phyloP scores from a whole-genome alignment of 2,329 filamentous ascomycete species.

The Fusarium penzigii region DNA sequence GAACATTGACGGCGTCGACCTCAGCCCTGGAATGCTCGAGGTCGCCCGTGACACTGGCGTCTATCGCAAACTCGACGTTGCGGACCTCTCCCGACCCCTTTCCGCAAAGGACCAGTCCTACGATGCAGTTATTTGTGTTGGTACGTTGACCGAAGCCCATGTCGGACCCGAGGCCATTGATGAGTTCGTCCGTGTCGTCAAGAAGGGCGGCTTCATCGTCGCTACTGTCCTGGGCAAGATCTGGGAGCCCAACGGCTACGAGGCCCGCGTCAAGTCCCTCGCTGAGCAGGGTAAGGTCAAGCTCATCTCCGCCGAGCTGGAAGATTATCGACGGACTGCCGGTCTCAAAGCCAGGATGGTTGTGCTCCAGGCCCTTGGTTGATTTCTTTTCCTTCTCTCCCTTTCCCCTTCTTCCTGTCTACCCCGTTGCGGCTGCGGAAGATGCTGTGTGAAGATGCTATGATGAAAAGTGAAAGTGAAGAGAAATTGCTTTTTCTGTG shows the following conservation, averaged over 20 bases:
- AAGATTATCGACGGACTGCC: constrained; percentile 35
- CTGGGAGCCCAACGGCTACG: constrained; percentile 50
- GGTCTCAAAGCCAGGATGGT: constrained; percentile 34
- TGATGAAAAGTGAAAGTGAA: not conserved
- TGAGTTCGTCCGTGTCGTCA: constrained; percentile 52
- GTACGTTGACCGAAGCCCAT: constrained; percentile 57
- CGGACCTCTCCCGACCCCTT: constrained; percentile 49
- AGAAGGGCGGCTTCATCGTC: constrained; percentile 48
- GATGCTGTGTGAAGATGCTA: not conserved
- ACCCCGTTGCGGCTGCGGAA: not conserved
- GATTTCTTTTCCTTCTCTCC: not conserved
- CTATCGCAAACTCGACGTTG: constrained; percentile 46
- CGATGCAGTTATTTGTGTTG: constrained; percentile 53
- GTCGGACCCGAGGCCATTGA: constrained; percentile 51
- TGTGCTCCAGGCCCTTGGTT: constrained; percentile 23
- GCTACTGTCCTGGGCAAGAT: constrained; percentile 53
- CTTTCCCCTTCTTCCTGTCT: not conserved
- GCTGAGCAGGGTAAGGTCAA: constrained; percentile 30
- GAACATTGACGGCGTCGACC: constrained; percentile 53
- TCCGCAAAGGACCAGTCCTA: constrained; percentile 42
- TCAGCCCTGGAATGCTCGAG: constrained; percentile 54
- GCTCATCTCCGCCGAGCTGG: constrained; percentile 31
- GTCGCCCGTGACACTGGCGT: constrained; percentile 49
- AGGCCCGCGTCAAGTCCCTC: constrained; percentile 39
- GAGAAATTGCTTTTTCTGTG: not conserved